Conservation (phyloP, 208 protist species). For the Trypanosoma mega region DNA sequence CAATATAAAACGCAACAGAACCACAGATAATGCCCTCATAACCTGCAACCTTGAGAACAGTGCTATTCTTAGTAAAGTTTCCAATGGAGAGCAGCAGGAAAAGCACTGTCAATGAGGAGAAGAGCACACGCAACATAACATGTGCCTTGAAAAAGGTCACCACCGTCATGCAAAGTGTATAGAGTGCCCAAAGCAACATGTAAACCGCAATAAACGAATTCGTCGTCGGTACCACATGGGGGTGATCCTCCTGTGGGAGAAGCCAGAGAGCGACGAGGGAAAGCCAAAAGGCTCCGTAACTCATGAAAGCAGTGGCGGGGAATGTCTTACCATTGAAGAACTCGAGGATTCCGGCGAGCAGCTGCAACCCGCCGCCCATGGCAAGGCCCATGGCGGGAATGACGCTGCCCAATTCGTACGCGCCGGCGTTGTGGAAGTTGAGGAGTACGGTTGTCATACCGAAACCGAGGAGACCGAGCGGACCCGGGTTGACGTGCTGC, state of each 20-base stretch:
- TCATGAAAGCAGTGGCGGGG: neutral
- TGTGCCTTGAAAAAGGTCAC: slow-evolving; percentile 2
- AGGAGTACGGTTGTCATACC: slow-evolving; percentile 13
- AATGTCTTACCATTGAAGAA: slow-evolving; percentile 10
- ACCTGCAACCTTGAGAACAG: neutral
- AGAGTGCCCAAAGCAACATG: slow-evolving; percentile 24
- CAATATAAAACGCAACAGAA: slow-evolving; percentile 1
- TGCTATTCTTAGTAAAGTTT: neutral
- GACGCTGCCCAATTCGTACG: neutral
- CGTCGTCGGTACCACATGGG: slow-evolving; percentile 5
- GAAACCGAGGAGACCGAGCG: slow-evolving; percentile 5
- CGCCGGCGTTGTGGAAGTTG: slow-evolving; percentile 11
- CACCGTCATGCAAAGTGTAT: slow-evolving; percentile 8
- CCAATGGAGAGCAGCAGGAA: neutral
- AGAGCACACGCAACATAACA: slow-evolving; percentile 1
- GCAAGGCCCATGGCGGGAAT: slow-evolving; percentile 1
- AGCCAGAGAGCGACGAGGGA: slow-evolving; percentile 8
- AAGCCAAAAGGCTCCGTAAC: slow-evolving; percentile 14
- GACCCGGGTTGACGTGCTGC: neutral
- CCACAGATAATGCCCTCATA: slow-evolving; percentile 7
- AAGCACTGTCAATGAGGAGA: neutral
- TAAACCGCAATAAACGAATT: slow-evolving; percentile 16
- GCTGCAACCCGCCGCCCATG: slow-evolving; percentile 1
- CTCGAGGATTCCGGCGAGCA: slow-evolving; percentile 7
- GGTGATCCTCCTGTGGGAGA: neutral